Evolutionary conservation across 345 rosid genomes (phyloP).

Genomic region (Salix caprea): DNA sequence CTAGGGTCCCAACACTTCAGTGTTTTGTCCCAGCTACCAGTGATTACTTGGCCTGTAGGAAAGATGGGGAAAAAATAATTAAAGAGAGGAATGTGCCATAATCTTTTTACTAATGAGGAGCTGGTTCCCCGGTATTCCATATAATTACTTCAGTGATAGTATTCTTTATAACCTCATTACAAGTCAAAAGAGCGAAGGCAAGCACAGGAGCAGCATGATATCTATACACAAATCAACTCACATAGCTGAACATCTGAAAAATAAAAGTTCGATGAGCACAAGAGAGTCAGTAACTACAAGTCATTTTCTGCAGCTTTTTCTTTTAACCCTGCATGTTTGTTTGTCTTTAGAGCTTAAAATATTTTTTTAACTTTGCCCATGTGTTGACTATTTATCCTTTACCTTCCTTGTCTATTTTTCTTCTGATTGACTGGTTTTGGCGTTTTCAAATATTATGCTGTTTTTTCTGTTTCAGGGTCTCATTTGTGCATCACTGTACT

Average conservation of each 20-base stretch:
- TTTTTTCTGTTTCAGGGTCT: not conserved
- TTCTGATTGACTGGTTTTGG: not conserved
- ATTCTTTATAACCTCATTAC: not conserved
- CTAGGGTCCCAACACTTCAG: slow-evolving; percentile 97
- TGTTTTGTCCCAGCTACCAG: slow-evolving; percentile 95
- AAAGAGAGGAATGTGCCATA: not conserved
- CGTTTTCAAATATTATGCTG: not conserved
- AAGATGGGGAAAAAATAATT: not conserved
- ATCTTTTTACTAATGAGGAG: not conserved
- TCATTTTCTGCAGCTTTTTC: not conserved
- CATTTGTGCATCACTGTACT: not conserved
- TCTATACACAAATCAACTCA: not conserved
- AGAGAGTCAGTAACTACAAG: not conserved
- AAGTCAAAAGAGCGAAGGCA: not conserved
- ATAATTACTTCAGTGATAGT: not conserved
- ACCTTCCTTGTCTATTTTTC: not conserved
- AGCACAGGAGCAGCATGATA: not conserved
- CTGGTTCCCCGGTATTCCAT: not conserved
- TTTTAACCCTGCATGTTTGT: not conserved
- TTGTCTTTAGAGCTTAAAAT: not conserved
- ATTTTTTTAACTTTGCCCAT: not conserved
- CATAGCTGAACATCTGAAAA: not conserved
- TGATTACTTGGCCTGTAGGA: slow-evolving; percentile 79
- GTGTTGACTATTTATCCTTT: not conserved
- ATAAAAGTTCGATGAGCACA: not conserved